Base-by-base conservation (phyloP, 192 early-diverging fungal genomes). In the Coemansia sp. region DNA sequence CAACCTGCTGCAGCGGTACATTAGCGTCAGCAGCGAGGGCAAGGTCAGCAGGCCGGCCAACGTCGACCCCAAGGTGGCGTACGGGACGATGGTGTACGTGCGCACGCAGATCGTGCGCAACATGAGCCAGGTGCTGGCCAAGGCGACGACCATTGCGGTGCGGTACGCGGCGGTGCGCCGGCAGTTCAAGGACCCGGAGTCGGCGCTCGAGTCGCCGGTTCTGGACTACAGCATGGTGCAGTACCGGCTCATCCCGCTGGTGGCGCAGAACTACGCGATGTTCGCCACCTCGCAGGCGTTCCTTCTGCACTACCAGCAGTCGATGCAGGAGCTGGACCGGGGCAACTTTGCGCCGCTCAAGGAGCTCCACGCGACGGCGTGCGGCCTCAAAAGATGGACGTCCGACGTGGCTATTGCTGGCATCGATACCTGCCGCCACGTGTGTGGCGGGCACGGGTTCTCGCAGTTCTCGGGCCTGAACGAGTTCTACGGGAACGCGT, bases 31-130 rank as follows among this genome's bases (percentile, higher is more conserved):
- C 67, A 80, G 83, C 37, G 82, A 86, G 19, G 94, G 93, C 21
- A 84, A 86, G 63, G 93, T 93, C 66, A 70, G 78, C 69, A 88
- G 87, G 21, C 94, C 94, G 15, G 87, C 90, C 39, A 88, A 89
- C 82, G 85, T 87, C 36, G 76, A 84, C 23, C 81, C 85, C 41
- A 92, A 94, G 87, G 85, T 96, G 46, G 85, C 90, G 17, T 94
- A 93, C 75, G 92, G 94, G 46, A 92, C 91, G 15, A 94, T 96
- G 93, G 89, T 94, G 42, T 86, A 86, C 58, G 88, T 93, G 48
- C 91, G 94, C 70, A 87, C 91, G 10, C 86, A 88, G 38, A 89
- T 96, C 48, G 91, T 94, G 27, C 82, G 85, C 53, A 84, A 78
- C 42, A 87, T 84, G 46, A 84, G 80, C 21, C 58, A 80, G 69